Percentiles rank a stretch among this genome's conserved stretches.
phyloP scores from a whole-genome alignment of 305 asterid species.

The Solanum hybrid region DNA sequence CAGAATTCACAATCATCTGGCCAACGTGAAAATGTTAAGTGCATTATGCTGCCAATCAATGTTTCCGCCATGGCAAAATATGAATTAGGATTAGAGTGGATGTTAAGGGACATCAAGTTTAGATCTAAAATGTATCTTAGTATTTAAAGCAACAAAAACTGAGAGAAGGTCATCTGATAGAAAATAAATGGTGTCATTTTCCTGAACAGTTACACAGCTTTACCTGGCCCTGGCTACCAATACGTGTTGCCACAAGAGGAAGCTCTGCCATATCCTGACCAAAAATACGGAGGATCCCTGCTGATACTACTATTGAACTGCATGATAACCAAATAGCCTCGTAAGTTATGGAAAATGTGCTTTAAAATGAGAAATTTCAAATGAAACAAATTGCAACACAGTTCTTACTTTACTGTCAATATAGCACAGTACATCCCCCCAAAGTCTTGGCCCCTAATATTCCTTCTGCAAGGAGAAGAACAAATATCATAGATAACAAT shows the following conservation, averaged over 20 bases:
- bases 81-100: neutral
- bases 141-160: neutral
- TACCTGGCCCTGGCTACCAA: constrained; percentile 72
- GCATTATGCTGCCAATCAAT: neutral
- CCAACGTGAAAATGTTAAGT: neutral
- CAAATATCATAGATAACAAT: neutral
- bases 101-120: neutral
- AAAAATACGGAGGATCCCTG: constrained; percentile 80
- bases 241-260: constrained; percentile 88
- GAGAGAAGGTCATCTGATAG: neutral
- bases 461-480: constrained; percentile 50
- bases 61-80: neutral
- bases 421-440: constrained; percentile 95
- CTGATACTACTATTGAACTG: constrained; percentile 90
- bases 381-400: neutral
- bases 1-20: neutral
- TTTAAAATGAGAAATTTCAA: neutral
- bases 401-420: constrained; percentile 65
- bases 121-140: neutral
- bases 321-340: constrained; percentile 19
- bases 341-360: neutral
- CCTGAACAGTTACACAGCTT: neutral
- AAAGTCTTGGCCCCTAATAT: constrained; percentile 88
- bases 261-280: constrained; percentile 91
- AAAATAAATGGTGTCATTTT: neutral